These are phyloP conservation scores for Thelonectria blattea DNA, from an alignment of 2,329 filamentous ascomycete genomes.

Conservation along the genomic window DNA sequence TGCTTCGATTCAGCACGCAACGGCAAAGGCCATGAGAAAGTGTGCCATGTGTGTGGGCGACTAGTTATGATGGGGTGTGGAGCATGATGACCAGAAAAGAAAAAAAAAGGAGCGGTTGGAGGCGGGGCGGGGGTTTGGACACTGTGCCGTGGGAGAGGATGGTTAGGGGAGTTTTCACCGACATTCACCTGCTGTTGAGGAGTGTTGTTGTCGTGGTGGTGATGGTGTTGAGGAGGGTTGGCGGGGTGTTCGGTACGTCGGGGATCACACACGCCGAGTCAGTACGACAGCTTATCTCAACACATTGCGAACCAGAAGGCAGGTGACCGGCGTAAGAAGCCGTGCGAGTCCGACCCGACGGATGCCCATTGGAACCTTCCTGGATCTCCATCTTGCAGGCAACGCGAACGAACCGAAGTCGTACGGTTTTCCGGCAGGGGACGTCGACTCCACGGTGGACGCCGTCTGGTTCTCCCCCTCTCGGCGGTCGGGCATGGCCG, in stretches of 20 bases:
- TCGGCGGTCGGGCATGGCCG: slow-evolving; percentile 16
- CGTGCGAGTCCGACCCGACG: neutral
- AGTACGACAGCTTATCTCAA: no score
- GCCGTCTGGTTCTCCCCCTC: no score
- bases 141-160: neutral
- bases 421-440: slow-evolving; percentile 19
- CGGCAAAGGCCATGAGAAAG: slow-evolving; percentile 5
- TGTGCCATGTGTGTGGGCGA: neutral
- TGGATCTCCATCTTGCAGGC: no score
- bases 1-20: slow-evolving; percentile 7
- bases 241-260: no score
- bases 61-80: slow-evolving; percentile 16
- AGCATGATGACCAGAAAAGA: slow-evolving; percentile 11
- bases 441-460: slow-evolving; percentile 10
- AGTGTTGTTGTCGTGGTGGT: neutral
- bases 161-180: slow-evolving; percentile 16
- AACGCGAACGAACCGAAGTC: neutral
- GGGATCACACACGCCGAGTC: no score
- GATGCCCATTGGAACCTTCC: no score
- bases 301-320: no score
- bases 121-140: neutral
- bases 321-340: neutral
- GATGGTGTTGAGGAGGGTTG: neutral
- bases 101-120: slow-evolving; percentile 1
- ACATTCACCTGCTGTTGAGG: slow-evolving; percentile 14